Conservation (phyloP, 768 basidiomycete species). For the Boletus fagicola region DNA sequence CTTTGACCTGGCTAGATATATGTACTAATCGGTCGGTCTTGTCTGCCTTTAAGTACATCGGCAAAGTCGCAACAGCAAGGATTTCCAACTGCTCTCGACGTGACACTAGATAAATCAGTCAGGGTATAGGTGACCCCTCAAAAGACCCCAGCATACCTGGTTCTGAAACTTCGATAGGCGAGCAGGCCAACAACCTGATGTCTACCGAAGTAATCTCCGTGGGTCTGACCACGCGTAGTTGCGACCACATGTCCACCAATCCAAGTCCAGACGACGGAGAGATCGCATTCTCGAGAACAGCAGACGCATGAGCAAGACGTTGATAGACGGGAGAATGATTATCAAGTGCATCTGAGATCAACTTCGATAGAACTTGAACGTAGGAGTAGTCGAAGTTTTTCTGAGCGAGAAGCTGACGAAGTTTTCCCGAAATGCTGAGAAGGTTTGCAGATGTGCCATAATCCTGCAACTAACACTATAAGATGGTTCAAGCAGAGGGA, state of each 20-base stretch:
- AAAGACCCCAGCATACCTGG: slow-evolving; percentile 12
- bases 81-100: slow-evolving; percentile 26
- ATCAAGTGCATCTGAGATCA: slow-evolving; percentile 47
- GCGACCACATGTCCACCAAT: slow-evolving; percentile 69
- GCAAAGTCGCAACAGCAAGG: slow-evolving; percentile 25
- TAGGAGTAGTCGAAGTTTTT: slow-evolving; percentile 63
- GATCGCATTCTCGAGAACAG: slow-evolving; percentile 46
- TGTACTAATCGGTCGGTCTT: slow-evolving; percentile 7
- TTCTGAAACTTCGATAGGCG: background rate
- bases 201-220: slow-evolving; percentile 19
- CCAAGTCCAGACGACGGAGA: slow-evolving; percentile 70
- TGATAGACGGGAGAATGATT: slow-evolving; percentile 35
- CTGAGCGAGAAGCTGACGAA: slow-evolving; percentile 42
- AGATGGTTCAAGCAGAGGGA: background rate
- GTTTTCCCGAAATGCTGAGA: slow-evolving; percentile 38
- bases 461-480: slow-evolving; percentile 25
- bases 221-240: slow-evolving; percentile 31
- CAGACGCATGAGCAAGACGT: slow-evolving; percentile 32
- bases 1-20: slow-evolving; percentile 23
- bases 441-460: slow-evolving; percentile 37
- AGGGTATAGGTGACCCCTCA: background rate
- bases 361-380: slow-evolving; percentile 54
- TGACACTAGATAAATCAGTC: slow-evolving; percentile 12
- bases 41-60: slow-evolving; percentile 10
- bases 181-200: slow-evolving; percentile 17